Conservation (phyloP, 202 grass and related monocot genomes). For the Panicum hallii region DNA sequence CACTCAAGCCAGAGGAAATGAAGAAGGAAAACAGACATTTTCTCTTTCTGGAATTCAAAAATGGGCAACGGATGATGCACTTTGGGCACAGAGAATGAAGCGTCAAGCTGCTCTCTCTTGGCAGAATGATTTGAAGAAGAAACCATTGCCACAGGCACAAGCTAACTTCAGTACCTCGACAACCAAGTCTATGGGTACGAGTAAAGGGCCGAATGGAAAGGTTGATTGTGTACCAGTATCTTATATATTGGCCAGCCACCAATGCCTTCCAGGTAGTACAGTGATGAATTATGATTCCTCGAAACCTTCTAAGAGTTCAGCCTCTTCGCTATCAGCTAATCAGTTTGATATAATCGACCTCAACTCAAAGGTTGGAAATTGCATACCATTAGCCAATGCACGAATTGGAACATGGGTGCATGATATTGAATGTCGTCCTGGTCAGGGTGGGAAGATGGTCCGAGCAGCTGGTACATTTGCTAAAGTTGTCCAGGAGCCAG, state of each 20-base stretch:
- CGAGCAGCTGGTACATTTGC: not conserved
- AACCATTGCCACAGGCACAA: not conserved
- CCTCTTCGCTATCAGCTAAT: not conserved
- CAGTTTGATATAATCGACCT: not conserved
- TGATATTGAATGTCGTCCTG: not conserved
- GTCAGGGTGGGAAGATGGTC: not conserved
- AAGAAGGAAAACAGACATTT: not conserved
- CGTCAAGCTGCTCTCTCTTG: not conserved
- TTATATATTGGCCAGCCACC: slow-evolving; percentile 1
- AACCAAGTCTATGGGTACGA: not conserved
- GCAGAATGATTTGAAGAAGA: slow-evolving; percentile 5
- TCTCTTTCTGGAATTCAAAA: not conserved
- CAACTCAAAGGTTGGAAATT: slow-evolving; percentile 5
- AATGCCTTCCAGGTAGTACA: not conserved
- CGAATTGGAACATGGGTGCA: not conserved
- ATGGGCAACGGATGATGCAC: not conserved
- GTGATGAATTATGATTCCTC: not conserved
- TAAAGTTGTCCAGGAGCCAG: not conserved
- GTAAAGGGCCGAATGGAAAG: not conserved
- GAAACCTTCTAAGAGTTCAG: not conserved
- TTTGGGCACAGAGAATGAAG: slow-evolving; percentile 11
- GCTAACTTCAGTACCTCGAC: not conserved
- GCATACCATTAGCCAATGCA: not conserved
- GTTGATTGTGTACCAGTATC: not conserved
- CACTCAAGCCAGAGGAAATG: not conserved